These are phyloP conservation scores for Psilocybe mexicana DNA, from an alignment of 1,284 basidiomycete species.

Conservation along the genomic window DNA sequence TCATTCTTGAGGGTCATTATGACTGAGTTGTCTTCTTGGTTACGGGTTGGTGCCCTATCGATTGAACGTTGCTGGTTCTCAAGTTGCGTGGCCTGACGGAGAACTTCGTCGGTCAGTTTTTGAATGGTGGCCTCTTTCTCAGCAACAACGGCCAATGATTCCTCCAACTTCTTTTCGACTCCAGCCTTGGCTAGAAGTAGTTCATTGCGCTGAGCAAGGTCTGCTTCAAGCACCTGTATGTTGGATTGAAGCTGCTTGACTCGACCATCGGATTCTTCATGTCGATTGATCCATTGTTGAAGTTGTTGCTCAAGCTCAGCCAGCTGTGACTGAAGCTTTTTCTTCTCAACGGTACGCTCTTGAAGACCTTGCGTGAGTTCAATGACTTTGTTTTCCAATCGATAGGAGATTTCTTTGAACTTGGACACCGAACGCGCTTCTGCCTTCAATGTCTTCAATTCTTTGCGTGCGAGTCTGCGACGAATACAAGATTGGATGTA, in stretches of 20 bases:
- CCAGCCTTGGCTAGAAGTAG: conserved; percentile 78
- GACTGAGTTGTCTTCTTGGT: conserved; percentile 80
- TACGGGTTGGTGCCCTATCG: conserved; percentile 60
- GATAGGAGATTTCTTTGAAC: conserved; percentile 99
- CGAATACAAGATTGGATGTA: conserved; percentile 93
- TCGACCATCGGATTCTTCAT: conserved; percentile 86
- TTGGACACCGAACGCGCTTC: conserved; percentile 97
- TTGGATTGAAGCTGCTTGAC: conserved; percentile 77
- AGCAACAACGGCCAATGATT: conserved; percentile 69
- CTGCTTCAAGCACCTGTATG: conserved; percentile 73
- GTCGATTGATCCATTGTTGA: conserved; percentile 80
- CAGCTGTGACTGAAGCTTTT: conserved; percentile 78
- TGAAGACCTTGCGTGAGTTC: conserved; percentile 98
- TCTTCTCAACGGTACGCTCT: conserved; percentile 90
- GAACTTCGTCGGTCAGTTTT: conserved; percentile 79
- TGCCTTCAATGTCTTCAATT: conserved; percentile 80
- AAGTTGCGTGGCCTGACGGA: conserved; percentile 73
- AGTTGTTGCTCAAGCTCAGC: conserved; percentile 84
- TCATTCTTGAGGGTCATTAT: conserved; percentile 91
- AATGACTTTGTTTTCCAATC: conserved; percentile 98
- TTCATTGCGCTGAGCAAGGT: conserved; percentile 76
- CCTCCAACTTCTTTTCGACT: conserved; percentile 82
- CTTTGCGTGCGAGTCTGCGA: conserved; percentile 83
- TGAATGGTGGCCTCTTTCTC: conserved; percentile 88
- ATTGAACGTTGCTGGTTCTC: conserved; percentile 78